Percentiles rank a stretch among this genome's conserved stretches.
Conservation (phyloP, 2,329 filamentous ascomycete species). For the Pseudocercospora cruenta region DNA sequence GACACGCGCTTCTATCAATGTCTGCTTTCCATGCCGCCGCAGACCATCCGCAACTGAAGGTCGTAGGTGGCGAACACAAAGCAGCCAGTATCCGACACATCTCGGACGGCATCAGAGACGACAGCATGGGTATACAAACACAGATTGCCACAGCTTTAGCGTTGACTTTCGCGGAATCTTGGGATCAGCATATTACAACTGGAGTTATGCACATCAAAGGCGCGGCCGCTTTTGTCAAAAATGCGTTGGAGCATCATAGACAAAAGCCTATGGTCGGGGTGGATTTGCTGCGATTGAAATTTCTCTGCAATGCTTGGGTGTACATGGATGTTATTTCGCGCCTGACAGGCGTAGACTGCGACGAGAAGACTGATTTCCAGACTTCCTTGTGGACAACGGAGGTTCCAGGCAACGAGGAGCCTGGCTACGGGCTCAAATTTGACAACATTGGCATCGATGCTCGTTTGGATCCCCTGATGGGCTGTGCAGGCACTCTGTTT, state of each 20-base stretch:
- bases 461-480: constrained; percentile 72
- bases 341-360: constrained; percentile 64
- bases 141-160: constrained; percentile 72
- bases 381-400: constrained; percentile 40
- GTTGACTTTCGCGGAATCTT: constrained; percentile 70
- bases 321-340: constrained; percentile 75
- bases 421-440: constrained; percentile 44
- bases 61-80: constrained; percentile 71
- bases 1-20: constrained; percentile 70
- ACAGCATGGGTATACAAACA: constrained; percentile 65
- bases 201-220: constrained; percentile 71
- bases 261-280: constrained; percentile 46
- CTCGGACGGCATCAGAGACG: constrained; percentile 57
- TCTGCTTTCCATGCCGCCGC: constrained; percentile 69
- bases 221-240: constrained; percentile 65
- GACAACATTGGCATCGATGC: constrained; percentile 46
- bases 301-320: constrained; percentile 72
- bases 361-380: constrained; percentile 60
- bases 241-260: constrained; percentile 57
- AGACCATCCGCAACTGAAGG: constrained; percentile 59
- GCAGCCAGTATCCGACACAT: constrained; percentile 64
- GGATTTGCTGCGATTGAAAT: constrained; percentile 61
- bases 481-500: constrained; percentile 68
- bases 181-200: constrained; percentile 70
- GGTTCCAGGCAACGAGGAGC: constrained; percentile 18